Evolutionary conservation across 2,329 filamentous ascomycete species (phyloP).

Genomic region (Ascosphaera aggregata): DNA sequence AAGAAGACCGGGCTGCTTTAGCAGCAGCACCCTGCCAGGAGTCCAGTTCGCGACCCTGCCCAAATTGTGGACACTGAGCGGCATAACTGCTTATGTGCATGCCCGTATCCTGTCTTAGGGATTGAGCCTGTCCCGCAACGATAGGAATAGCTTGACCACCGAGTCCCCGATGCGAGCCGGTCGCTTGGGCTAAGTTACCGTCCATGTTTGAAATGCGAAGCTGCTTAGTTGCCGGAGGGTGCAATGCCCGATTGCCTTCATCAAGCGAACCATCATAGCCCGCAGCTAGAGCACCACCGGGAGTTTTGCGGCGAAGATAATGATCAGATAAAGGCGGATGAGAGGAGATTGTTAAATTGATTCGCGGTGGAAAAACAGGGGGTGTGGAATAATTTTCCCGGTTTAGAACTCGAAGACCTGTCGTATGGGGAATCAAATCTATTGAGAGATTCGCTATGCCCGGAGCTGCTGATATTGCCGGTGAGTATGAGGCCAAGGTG

Average conservation of each 20-base stretch:
- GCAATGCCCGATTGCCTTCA: conserved; percentile 40
- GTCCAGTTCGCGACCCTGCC: not conserved
- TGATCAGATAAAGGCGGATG: conserved; percentile 30
- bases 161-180: not conserved
- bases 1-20: not conserved
- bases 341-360: not conserved
- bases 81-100: not conserved
- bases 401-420: not conserved
- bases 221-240: conserved; percentile 61
- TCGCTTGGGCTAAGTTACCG: not conserved
- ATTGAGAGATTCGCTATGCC: not conserved
- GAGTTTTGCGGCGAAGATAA: conserved; percentile 74
- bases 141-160: not conserved
- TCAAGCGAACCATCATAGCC: conserved; percentile 65
- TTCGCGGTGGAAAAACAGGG: not conserved
- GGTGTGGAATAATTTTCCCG: not conserved
- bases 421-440: not conserved
- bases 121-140: not conserved
- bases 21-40: not conserved
- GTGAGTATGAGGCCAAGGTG: not conserved
- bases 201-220: conserved; percentile 20
- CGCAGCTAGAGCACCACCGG: conserved; percentile 74
- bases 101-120: not conserved
- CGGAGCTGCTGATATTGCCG: not conserved
- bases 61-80: not conserved